Percentiles rank a stretch among this genome's conserved stretches.
Evolutionary conservation across 352 stramenopile species (phyloP).

Genomic region (Pythium monospermum): DNA sequence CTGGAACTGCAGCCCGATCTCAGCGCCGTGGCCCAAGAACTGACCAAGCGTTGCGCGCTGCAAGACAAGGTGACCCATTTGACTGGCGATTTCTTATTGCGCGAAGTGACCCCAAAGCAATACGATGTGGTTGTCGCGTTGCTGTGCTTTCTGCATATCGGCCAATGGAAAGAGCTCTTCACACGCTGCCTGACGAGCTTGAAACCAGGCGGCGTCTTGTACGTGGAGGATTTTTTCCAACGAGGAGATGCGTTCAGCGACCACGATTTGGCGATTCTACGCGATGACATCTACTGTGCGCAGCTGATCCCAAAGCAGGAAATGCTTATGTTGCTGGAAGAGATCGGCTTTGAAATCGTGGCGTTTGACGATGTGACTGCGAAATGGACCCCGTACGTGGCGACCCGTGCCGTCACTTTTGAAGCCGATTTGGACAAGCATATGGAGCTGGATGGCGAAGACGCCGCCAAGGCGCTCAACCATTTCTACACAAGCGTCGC

Average conservation of each 20-base stretch:
- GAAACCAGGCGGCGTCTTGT: conserved; percentile 58
- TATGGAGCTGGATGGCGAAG: conserved; percentile 46
- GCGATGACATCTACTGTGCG: conserved; percentile 59
- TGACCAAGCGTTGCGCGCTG: conserved; percentile 57
- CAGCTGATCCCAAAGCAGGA: conserved; percentile 38
- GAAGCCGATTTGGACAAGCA: conserved; percentile 39
- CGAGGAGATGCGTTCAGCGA: conserved; percentile 33
- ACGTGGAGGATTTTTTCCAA: conserved; percentile 78
- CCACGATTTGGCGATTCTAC: conserved; percentile 39
- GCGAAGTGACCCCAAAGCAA: conserved; percentile 13
- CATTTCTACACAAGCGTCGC: conserved; percentile 72
- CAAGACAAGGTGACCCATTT: conserved; percentile 42
- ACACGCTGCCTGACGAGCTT: conserved; percentile 49
- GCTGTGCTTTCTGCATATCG: conserved; percentile 79
- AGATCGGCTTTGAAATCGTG: conserved; percentile 48
- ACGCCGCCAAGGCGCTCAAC: conserved; percentile 45
- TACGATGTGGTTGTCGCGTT: conserved; percentile 67
- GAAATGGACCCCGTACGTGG: conserved; percentile 68
- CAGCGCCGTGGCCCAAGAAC: conserved; percentile 43
- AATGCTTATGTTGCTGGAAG: conserved; percentile 32
- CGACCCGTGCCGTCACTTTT: conserved; percentile 36
- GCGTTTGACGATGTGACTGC: conserved; percentile 52
- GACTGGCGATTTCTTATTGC: conserved; percentile 59
- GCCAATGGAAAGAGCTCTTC: conserved; percentile 54
- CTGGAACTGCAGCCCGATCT: conserved; percentile 81